phyloP scores from a whole-genome alignment of 495 filamentous ascomycete species.

The Usnea hakonensis region DNA sequence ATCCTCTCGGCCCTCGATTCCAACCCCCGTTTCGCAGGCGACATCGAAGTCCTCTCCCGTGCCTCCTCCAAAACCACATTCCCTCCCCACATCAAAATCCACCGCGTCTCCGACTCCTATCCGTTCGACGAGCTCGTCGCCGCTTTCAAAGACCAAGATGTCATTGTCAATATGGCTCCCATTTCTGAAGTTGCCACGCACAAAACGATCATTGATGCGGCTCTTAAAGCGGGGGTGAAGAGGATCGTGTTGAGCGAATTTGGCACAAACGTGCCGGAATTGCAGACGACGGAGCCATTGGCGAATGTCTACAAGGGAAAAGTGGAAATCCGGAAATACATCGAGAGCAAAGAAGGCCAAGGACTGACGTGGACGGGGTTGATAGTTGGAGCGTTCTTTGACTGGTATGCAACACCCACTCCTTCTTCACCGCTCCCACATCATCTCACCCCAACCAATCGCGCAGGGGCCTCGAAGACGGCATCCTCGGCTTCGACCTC shows the following conservation, averaged over 20 bases:
- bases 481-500: conserved; percentile 42
- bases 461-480: conserved; percentile 30
- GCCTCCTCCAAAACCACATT: conserved; percentile 34
- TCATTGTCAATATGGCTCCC: conserved; percentile 35
- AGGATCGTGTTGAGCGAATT: conserved; percentile 50
- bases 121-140: conserved; percentile 42
- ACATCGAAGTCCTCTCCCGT: conserved; percentile 45
- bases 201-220: conserved; percentile 43
- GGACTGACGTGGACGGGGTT: conserved; percentile 44
- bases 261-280: conserved; percentile 31
- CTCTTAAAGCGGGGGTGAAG: conserved; percentile 44
- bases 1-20: conserved; percentile 32
- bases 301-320: conserved; percentile 39
- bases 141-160: conserved; percentile 43
- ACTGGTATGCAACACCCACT: conserved; percentile 34
- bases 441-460: not conserved
- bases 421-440: not conserved
- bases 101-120: conserved; percentile 61
- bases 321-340: conserved; percentile 37
- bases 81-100: conserved; percentile 32
- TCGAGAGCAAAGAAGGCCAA: conserved; percentile 35
- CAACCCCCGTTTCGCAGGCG: conserved; percentile 41
- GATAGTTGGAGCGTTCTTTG: conserved; percentile 43
- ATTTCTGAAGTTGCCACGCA: conserved; percentile 28
- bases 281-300: conserved; percentile 24